phyloP scores from a whole-genome alignment of 2,329 filamentous ascomycete genomes.

The Ramularia collo-cygni region DNA sequence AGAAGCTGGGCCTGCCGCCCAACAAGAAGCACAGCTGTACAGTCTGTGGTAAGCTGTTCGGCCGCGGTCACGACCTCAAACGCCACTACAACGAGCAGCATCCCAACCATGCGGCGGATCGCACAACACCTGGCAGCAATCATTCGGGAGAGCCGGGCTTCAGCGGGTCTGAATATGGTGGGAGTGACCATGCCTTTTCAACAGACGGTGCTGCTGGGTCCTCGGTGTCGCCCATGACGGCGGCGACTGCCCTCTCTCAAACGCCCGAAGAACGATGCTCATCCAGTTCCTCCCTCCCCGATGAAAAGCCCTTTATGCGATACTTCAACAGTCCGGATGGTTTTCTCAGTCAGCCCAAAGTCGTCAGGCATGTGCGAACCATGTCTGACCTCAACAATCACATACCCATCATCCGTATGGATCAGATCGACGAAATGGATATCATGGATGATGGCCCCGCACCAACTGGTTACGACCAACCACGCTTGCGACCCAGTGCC shows the following conservation, averaged over 20 bases:
- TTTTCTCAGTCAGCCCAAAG: no score
- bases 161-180: slow-evolving; percentile 2
- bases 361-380: slow-evolving; percentile 2
- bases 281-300: not conserved
- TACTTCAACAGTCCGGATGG: no score
- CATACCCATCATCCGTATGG: not conserved
- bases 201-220: slow-evolving; percentile 6
- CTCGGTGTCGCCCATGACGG: slow-evolving; percentile 5
- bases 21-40: slow-evolving; percentile 20
- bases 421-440: not conserved
- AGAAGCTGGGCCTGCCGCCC: slow-evolving; percentile 18
- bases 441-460: not conserved
- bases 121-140: slow-evolving; percentile 2
- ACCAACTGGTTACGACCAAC: not conserved
- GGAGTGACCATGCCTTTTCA: slow-evolving; percentile 5
- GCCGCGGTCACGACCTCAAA: slow-evolving; percentile 21
- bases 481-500: not conserved
- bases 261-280: not conserved
- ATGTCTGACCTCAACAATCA: not conserved
- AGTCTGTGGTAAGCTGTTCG: slow-evolving; percentile 20
- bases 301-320: no score
- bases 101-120: slow-evolving; percentile 2
- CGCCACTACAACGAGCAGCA: slow-evolving; percentile 24
- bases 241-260: not conserved
- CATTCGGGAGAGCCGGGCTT: slow-evolving; percentile 8